phyloP scores from a whole-genome alignment of 805 yeast genomes.

The Blastobotrys robertii region DNA sequence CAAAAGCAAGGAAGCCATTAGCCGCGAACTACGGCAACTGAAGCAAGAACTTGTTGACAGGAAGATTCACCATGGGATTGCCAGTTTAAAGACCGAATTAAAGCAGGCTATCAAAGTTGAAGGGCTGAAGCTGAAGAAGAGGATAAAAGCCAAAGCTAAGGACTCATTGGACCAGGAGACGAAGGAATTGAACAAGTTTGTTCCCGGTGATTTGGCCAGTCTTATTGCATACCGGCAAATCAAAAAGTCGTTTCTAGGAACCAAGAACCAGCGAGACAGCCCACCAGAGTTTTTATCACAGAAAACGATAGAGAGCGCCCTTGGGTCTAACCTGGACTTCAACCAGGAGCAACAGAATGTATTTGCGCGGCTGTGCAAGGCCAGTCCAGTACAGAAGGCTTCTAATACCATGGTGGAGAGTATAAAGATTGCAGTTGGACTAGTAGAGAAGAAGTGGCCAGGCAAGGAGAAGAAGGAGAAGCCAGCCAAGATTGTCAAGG shows the following conservation, averaged over 20 bases:
- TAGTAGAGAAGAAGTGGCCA: background rate
- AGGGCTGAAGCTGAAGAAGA: conserved; percentile 24
- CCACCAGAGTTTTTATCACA: conserved; percentile 5
- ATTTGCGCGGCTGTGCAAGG: conserved; percentile 17
- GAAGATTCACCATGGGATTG: conserved; percentile 23
- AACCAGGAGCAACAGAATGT: conserved; percentile 12
- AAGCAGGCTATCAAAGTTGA: conserved; percentile 27
- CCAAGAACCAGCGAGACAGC: conserved; percentile 7
- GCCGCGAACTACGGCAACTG: conserved; percentile 13
- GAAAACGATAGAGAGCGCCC: background rate
- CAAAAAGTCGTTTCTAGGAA: conserved; percentile 10
- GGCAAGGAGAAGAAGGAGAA: conserved; percentile 1
- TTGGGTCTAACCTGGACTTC: background rate
- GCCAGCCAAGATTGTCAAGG: too few relatives aligned
- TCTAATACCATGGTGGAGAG: conserved; percentile 7
- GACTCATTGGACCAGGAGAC: conserved; percentile 10
- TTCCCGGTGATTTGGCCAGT: conserved; percentile 13
- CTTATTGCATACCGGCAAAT: conserved; percentile 8
- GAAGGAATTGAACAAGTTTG: conserved; percentile 13
- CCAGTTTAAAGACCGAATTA: conserved; percentile 21
- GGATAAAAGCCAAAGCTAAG: conserved; percentile 14
- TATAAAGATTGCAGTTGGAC: conserved; percentile 9
- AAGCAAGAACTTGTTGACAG: conserved; percentile 23
- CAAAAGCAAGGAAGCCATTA: conserved; percentile 12
- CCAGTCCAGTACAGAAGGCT: conserved; percentile 12